Percentiles rank a stretch among this genome's conserved stretches.
Conservation (phyloP, 1,284 basidiomycete species). For the Ganoderma lingzhi region DNA sequence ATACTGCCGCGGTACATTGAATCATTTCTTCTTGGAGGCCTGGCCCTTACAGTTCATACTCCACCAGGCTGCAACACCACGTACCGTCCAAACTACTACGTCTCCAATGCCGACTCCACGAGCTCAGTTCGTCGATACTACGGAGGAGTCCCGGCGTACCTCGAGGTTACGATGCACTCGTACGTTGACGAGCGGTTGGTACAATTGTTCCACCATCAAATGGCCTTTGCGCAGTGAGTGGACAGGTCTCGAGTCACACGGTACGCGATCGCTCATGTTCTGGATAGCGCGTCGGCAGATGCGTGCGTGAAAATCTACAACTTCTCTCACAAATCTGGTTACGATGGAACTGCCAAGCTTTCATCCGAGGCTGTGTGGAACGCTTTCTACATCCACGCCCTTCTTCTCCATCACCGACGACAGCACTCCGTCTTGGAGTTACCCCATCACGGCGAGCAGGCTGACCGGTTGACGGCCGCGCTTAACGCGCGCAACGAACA, state of each 20-base stretch:
- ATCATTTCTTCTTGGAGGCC: background rate
- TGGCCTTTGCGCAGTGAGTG: background rate
- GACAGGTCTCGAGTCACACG: background rate
- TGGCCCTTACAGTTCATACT: background rate
- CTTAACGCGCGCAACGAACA: background rate
- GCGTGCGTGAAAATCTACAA: background rate
- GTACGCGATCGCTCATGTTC: too few species aligned
- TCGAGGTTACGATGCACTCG: background rate
- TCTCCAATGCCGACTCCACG: background rate
- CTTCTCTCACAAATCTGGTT: too few species aligned
- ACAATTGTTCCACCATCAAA: background rate
- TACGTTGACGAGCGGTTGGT: background rate
- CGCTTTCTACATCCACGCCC: slow-evolving; percentile 4
- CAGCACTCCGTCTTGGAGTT: background rate
- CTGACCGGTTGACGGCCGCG: background rate
- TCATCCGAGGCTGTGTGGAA: background rate
- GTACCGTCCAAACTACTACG: background rate
- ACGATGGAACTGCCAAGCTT: background rate
- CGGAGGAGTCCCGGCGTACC: background rate
- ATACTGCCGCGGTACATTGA: background rate
- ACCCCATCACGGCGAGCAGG: background rate
- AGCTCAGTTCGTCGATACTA: background rate
- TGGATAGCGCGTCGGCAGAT: background rate
- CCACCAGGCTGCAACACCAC: background rate
- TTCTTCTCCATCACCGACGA: background rate